Base-by-base conservation (phyloP, 2,329 filamentous ascomycete genomes). In the Penicillium sp. region DNA sequence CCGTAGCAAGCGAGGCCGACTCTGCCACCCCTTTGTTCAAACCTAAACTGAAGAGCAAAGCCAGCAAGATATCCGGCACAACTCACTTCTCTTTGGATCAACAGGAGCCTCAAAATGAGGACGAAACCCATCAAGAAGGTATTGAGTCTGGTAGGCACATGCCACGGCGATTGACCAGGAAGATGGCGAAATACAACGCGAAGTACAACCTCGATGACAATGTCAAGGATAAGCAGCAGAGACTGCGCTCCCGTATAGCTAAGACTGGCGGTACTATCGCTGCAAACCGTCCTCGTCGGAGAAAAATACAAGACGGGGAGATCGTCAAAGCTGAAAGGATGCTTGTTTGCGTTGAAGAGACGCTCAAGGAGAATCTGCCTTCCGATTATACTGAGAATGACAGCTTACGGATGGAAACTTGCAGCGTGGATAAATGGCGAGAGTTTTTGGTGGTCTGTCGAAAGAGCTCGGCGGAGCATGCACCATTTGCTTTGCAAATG, bases 251-350 rank as follows among this genome's bases (percentile, higher is more conserved):
- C 44, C 71, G 56, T 46, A 70, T 74, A 33, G 68, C 65, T 43
- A 68, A 55, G 49, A 74, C 70, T 10, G 69, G 68, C 50, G 65
- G 61, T 39, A 68, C 58, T 40, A 68, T 75, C 20, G 66, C 68
- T 24, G 61, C 61, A 5, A 69, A 65, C 46, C 61, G 67, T 38
- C 64, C 69, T 8, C 67, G 63, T 43, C 66, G 71, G 45, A 67
- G 65, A 27, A 70, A 77, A 22, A 63, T 75, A 22, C 71, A 75
- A 46, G 79, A 84, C 58, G 85, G 85, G 5, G 79, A 85, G 54
- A 81, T 87, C 46, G 73, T 87, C 51, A 86, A 86, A 67, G 84
- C 85, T 69, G 84, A 87, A 63, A 82, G 80, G 53, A 88, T 88
- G 85, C 77, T 88, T 20, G 80, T 87, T 18, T 77, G 82, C 20